Evolutionary conservation across 306 rosid genomes (phyloP), one percentile per base, ranked within the genome.

Genomic region (Quercus agrifolia): DNA sequence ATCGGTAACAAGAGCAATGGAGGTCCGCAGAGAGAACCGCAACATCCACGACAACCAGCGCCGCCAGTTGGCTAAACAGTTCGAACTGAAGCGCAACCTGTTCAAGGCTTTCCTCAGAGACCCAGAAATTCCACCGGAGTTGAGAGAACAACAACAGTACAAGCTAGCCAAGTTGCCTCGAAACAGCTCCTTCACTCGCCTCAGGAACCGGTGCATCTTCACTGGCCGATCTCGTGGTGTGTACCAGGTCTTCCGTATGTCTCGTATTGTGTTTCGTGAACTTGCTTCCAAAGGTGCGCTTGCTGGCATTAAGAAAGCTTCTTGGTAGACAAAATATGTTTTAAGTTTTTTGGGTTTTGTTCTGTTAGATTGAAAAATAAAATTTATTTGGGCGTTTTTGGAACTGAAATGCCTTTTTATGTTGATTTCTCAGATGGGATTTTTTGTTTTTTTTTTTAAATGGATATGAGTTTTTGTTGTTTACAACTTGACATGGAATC

Each of bases 171-270:
- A 80, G 61, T 64, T 88, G 56, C 91, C 91, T 7, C 56, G 91
- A 28, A 88, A 88, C 81, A 88, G 89, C 79, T 85, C 91, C 68
- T 86, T 88, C 73, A 88, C 88, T 17, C 89, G 91, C 46, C 1
- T 88, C 75, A 73, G 91, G 67, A 88, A 88, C 67, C 86, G 91
- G 27, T 88, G 91, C 88, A 82, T 88, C 76, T 88, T 85, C 88
- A 81, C 89, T 13, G 91, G 91, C 54, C 88, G 89, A 8, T 74
- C 85, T 67, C 86, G 91, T 31, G 86, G 66, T 14, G 89, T 88
- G 35, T 86, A 85, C 76, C 80, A 82, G 62, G 61, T 82, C 61
- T 85, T 85, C 77, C 91, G 89, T 59, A 74, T 88, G 79, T 88
- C 91, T 33, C 89, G 91, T 75, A 81, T 88, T 59, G 89, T 88